These are phyloP conservation scores for Colletotrichum salicis DNA, from an alignment of 2,329 filamentous ascomycete species.

Conservation along the genomic window DNA sequence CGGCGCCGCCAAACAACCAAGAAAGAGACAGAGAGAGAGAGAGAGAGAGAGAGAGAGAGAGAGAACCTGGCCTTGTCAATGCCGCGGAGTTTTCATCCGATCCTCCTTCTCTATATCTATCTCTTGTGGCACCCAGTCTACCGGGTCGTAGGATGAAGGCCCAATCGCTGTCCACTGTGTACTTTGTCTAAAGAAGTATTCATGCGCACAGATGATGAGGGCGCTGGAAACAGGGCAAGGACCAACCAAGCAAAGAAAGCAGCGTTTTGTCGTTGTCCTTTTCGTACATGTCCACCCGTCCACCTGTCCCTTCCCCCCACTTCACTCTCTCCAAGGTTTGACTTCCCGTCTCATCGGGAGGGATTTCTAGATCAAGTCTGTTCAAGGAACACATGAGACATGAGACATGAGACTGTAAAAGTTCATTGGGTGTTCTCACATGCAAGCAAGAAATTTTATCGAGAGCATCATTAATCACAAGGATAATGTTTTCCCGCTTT, in stretches of 20 bases:
- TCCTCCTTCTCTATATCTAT: neutral
- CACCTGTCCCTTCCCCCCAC: too few relatives aligned
- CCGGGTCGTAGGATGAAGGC: too few relatives aligned
- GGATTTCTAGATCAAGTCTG: neutral
- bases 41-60: too few relatives aligned
- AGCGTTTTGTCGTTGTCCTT: neutral
- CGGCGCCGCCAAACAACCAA: too few relatives aligned
- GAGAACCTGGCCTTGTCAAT: neutral
- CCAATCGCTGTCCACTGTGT: too few relatives aligned
- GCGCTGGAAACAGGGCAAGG: too few relatives aligned
- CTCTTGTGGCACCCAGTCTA: neutral
- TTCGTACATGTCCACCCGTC: neutral
- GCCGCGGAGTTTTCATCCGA: neutral
- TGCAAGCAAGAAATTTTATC: neutral
- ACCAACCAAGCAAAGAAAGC: too few relatives aligned
- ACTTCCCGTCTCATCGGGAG: neutral
- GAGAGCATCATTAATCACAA: too few relatives aligned
- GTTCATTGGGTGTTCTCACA: neutral
- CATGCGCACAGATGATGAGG: too few relatives aligned
- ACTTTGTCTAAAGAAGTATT: too few relatives aligned
- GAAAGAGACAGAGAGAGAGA: too few relatives aligned
- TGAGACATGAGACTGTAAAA: too few relatives aligned
- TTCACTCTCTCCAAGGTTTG: neutral
- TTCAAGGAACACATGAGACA: neutral
- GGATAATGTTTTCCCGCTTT: neutral